Conservation (phyloP, 192 early-diverging fungal genomes). For the Coemansia sp. region DNA sequence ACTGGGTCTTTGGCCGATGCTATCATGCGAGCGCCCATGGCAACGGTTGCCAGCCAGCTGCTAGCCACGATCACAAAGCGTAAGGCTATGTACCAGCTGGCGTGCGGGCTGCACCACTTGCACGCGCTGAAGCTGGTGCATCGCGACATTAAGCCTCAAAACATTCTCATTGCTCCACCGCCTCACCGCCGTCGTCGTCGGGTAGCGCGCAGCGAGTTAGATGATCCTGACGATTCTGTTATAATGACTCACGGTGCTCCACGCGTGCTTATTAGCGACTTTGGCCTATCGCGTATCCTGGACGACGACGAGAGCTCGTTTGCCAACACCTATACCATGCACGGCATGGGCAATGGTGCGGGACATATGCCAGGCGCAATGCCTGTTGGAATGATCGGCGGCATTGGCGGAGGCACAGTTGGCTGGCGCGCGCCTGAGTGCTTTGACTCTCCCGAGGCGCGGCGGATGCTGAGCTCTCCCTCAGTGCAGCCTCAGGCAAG, state of each 20-base stretch:
- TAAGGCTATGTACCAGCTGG: constrained; percentile 80
- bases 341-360: constrained; percentile 22
- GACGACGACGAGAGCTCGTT: constrained; percentile 94
- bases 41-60: constrained; percentile 44
- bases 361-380: constrained; percentile 20
- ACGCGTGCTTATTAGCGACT: constrained; percentile 92
- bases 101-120: constrained; percentile 82
- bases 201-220: not conserved
- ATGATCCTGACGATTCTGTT: constrained; percentile 23
- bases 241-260: constrained; percentile 42
- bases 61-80: constrained; percentile 58
- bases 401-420: constrained; percentile 77
- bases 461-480: constrained; percentile 4
- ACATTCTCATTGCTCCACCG: constrained; percentile 80
- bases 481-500: not conserved
- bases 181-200: constrained; percentile 50
- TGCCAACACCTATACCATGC: constrained; percentile 83
- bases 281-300: constrained; percentile 93
- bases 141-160: constrained; percentile 96
- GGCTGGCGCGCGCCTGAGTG: constrained; percentile 98
- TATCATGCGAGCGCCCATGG: constrained; percentile 62
- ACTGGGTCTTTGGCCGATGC: constrained; percentile 87
- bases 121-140: constrained; percentile 97
- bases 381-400: constrained; percentile 49
- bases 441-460: constrained; percentile 57